Evolutionary conservation across 257 asterid genomes (phyloP), one percentile per base, ranked within the genome.

Genomic region (Agastache rugosa): DNA sequence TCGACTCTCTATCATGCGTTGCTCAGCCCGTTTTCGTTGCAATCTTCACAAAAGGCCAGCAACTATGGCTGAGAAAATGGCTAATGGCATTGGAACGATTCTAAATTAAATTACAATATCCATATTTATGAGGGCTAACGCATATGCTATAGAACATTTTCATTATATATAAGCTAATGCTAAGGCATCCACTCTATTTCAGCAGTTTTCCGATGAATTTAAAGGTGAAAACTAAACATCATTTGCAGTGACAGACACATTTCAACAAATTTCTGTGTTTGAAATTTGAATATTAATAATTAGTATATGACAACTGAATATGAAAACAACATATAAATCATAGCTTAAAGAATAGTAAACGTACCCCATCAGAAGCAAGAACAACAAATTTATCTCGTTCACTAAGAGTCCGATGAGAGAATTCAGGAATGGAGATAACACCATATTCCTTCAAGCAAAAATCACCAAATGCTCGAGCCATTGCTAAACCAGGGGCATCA

Each of bases 311-410:
- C 12, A 8, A 42, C 19, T 11, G 27, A 56, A 66, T 1, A 56
- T 1, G 42, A 8, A 19, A 67, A 59, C 53, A 68, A 14, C 73
- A 29, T 47, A 56, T n/a, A 60, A 65, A 64, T 51, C 15, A 62
- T 27, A 76, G 65, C 61, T 67, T 56, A 58, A 29, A 59, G 72
- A 65, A 41, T 1, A 25, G 23, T 55, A 71, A 63, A 55, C 92
- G n/a, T 90, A 94, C 99, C 90, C 99, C 99, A 74, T 94, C 99
- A n/a, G 98, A 92, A 72, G 99, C 99, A 67, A 94, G 96, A 78
- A 94, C 97, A 37, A 94, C 74, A 76, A 94, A 94, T 74, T 89
- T 89, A 81, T 94, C 99, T 69, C 65, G 78, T 42, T 90, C 96
- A 4, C 81, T 83, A 71, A 94, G 96, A 77, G 76, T 56, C 62